Conservation (phyloP, 148 eudicot species). For the Silene latifolia region DNA sequence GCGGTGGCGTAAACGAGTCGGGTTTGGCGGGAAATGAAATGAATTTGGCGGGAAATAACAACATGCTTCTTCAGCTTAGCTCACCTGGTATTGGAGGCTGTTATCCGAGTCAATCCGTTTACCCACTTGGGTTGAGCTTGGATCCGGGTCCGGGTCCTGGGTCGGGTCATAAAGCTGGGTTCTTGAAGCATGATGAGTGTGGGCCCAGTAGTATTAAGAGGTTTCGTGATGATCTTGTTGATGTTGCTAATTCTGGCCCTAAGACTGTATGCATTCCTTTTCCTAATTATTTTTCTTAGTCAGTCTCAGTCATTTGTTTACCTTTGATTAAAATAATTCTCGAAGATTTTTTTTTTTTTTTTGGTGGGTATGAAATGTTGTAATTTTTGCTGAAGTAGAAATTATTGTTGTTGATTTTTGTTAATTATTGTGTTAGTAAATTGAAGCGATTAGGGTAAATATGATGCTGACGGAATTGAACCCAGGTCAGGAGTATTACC, state of each 20-base stretch:
- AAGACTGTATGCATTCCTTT: slow-evolving; percentile 38
- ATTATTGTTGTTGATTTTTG: neutral
- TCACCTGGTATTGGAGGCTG: slow-evolving; percentile 23
- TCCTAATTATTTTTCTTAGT: neutral
- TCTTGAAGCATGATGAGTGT: slow-evolving; percentile 37
- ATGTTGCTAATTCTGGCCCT: slow-evolving; percentile 32
- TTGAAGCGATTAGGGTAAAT: neutral
- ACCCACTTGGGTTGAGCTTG: slow-evolving; percentile 34
- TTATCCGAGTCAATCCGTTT: slow-evolving; percentile 31
- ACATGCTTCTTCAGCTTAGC: slow-evolving; percentile 58
- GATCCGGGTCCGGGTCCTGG: slow-evolving; percentile 22
- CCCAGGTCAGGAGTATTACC: too few species aligned
- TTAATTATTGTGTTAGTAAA: neutral
- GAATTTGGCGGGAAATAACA: slow-evolving; percentile 28
- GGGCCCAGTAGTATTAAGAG: slow-evolving; percentile 35
- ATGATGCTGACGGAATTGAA: too few species aligned
- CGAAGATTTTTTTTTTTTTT: neutral
- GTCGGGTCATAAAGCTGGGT: slow-evolving; percentile 20
- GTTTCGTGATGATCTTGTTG: slow-evolving; percentile 47
- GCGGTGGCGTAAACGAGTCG: slow-evolving; percentile 19
- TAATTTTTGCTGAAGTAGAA: neutral
- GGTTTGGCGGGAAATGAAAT: slow-evolving; percentile 1
- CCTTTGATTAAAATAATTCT: too few species aligned
- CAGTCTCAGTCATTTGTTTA: neutral
- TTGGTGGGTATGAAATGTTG: neutral